Conservation (phyloP, 2,329 filamentous ascomycete genomes). For the Penicillium thymicola region DNA sequence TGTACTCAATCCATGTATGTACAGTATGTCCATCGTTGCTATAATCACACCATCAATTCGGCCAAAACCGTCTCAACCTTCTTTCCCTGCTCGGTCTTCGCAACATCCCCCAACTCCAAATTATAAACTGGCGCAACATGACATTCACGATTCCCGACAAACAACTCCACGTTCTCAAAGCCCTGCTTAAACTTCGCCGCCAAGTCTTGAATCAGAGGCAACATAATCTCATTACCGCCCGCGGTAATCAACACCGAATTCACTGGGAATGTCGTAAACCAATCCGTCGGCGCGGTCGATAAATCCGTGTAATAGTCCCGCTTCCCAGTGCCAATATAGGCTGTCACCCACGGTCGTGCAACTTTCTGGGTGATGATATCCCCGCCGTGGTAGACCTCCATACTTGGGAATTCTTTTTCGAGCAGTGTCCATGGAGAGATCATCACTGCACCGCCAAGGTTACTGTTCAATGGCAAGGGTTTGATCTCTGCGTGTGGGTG, state of each 20-base stretch:
- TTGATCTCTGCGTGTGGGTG: slow-evolving; percentile 57
- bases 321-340: slow-evolving; percentile 45
- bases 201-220: slow-evolving; percentile 55
- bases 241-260: slow-evolving; percentile 52
- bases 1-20: neutral
- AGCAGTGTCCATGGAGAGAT: slow-evolving; percentile 60
- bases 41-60: slow-evolving; percentile 16
- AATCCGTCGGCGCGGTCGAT: slow-evolving; percentile 47
- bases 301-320: slow-evolving; percentile 56
- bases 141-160: slow-evolving; percentile 38
- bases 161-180: slow-evolving; percentile 33
- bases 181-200: slow-evolving; percentile 46
- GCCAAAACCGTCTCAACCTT: slow-evolving; percentile 37
- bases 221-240: slow-evolving; percentile 55
- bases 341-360: slow-evolving; percentile 46
- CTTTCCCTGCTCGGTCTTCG: slow-evolving; percentile 41
- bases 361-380: slow-evolving; percentile 49
- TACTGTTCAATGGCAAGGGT: slow-evolving; percentile 39
- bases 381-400: slow-evolving; percentile 47
- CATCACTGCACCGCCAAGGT: slow-evolving; percentile 51
- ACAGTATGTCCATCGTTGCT: no score
- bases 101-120: slow-evolving; percentile 33
- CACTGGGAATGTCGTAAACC: slow-evolving; percentile 53
- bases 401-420: slow-evolving; percentile 43
- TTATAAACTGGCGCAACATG: slow-evolving; percentile 45